A percentile compares a stretch with the other conserved stretches of the same genome.
Conservation (phyloP, 2,329 filamentous ascomycete genomes). For the Aotearoamyces nothofagi region DNA sequence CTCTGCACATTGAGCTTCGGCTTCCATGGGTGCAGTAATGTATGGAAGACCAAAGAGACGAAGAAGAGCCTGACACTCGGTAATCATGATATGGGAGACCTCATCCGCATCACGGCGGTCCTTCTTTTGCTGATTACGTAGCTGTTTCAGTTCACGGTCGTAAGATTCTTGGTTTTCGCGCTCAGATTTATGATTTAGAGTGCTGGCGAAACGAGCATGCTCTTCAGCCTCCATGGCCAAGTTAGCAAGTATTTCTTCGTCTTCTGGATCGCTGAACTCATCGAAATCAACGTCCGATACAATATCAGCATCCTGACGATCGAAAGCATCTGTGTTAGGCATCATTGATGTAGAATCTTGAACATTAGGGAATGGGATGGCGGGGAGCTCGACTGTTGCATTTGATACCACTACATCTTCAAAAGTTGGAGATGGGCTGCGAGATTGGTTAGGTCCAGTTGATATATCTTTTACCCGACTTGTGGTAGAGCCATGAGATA, state of each 20-base stretch:
- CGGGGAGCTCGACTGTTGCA: slow-evolving; percentile 2
- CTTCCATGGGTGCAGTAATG: slow-evolving; percentile 96
- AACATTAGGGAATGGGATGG: background rate
- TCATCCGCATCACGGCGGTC: slow-evolving; percentile 93
- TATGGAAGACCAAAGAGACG: slow-evolving; percentile 88
- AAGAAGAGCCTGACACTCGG: slow-evolving; percentile 84
- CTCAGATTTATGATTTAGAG: slow-evolving; percentile 62
- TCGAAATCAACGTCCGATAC: slow-evolving; percentile 29
- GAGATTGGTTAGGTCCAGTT: background rate
- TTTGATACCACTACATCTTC: slow-evolving; percentile 11
- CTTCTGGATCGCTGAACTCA: slow-evolving; percentile 74
- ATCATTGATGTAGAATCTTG: slow-evolving; percentile 1
- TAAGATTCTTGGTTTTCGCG: slow-evolving; percentile 63
- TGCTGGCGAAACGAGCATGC: slow-evolving; percentile 81
- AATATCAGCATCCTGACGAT: slow-evolving; percentile 8
- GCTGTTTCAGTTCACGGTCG: slow-evolving; percentile 70
- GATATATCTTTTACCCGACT: background rate
- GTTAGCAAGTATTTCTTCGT: slow-evolving; percentile 75
- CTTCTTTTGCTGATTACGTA: slow-evolving; percentile 91
- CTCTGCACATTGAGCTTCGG: slow-evolving; percentile 92
- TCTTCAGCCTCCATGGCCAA: slow-evolving; percentile 86
- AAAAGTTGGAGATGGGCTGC: slow-evolving; percentile 11
- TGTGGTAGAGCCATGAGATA: slow-evolving; percentile 10
- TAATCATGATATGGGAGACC: slow-evolving; percentile 90
- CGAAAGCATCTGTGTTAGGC: slow-evolving; percentile 8